Conservation (phyloP, 202 grass and related monocot species). For the Musa balbisiana region DNA sequence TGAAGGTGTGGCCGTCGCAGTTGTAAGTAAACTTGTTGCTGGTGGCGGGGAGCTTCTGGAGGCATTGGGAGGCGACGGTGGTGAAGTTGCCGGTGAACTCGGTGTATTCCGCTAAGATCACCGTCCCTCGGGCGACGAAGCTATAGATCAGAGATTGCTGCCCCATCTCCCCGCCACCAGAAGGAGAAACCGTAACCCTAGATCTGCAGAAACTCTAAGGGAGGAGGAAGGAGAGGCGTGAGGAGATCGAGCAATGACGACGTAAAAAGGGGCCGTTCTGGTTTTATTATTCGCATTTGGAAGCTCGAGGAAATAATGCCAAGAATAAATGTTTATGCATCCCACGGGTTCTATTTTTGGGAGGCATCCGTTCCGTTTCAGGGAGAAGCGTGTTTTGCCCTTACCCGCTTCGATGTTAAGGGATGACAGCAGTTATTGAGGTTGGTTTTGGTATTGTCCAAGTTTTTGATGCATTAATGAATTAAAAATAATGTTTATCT, state of each 20-base stretch:
- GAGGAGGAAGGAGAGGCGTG: neutral
- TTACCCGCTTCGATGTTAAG: too few relatives aligned
- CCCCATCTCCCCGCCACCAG: neutral
- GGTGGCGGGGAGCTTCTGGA: constrained; percentile 3
- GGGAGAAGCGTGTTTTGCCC: too few relatives aligned
- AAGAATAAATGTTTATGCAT: too few relatives aligned
- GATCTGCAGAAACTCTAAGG: too few relatives aligned
- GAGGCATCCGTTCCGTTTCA: too few relatives aligned
- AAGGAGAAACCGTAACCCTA: constrained; percentile 2
- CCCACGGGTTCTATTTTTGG: too few relatives aligned
- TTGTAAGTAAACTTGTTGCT: constrained; percentile 11
- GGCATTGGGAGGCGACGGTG: constrained; percentile 10
- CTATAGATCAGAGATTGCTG: constrained; percentile 11
- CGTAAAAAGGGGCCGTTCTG: neutral
- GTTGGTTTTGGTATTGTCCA: too few relatives aligned
- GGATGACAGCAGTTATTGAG: too few relatives aligned
- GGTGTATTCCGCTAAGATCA: neutral
- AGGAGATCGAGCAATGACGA: constrained; percentile 1
- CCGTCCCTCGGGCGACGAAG: constrained; percentile 7
- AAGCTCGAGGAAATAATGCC: too few relatives aligned
- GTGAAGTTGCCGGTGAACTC: constrained; percentile 11
- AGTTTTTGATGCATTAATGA: too few relatives aligned
- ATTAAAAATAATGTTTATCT: too few relatives aligned
- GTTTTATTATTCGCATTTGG: too few relatives aligned
- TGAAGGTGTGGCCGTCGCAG: constrained; percentile 15